phyloP scores from a whole-genome alignment of 208 protist species.

The Leptomonas seymouri region DNA sequence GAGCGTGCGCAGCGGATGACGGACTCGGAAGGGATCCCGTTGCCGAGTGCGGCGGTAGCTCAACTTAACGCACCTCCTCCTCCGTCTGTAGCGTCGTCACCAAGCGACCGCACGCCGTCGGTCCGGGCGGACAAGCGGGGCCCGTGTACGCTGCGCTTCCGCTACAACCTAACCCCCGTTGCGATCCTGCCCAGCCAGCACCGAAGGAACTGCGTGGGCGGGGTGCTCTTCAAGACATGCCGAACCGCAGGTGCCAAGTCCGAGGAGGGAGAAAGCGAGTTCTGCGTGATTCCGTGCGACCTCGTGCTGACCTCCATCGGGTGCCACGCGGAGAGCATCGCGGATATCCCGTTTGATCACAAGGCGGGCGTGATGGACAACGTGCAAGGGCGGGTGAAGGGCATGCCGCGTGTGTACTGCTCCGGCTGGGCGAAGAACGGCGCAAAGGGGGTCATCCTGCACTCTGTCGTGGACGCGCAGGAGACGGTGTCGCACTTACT shows the following conservation, averaged over 20 bases:
- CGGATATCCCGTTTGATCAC: slow-evolving; percentile 82
- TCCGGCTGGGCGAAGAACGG: slow-evolving; percentile 93
- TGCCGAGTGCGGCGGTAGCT: slow-evolving; percentile 18
- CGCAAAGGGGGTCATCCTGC: slow-evolving; percentile 89
- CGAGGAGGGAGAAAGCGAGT: slow-evolving; percentile 26
- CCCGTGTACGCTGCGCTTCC: slow-evolving; percentile 67
- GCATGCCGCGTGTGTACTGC: slow-evolving; percentile 84
- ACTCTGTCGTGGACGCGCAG: slow-evolving; percentile 79
- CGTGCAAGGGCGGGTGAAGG: slow-evolving; percentile 65
- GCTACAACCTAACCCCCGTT: slow-evolving; percentile 71
- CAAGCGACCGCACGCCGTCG: neutral
- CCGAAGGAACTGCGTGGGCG: slow-evolving; percentile 61
- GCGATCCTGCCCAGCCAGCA: slow-evolving; percentile 57
- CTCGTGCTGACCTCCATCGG: slow-evolving; percentile 89
- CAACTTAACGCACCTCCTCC: neutral
- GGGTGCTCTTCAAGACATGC: slow-evolving; percentile 63
- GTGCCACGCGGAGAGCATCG: slow-evolving; percentile 55
- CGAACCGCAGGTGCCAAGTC: neutral
- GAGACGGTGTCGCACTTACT: slow-evolving; percentile 68
- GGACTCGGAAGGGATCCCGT: slow-evolving; percentile 26
- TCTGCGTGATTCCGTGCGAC: slow-evolving; percentile 80
- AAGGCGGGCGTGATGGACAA: slow-evolving; percentile 69
- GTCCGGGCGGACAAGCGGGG: slow-evolving; percentile 28
- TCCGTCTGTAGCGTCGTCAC: neutral
- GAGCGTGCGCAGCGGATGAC: slow-evolving; percentile 27